Base-by-base conservation (phyloP, 495 filamentous ascomycete species). In the Sabuloglossum arenarium region DNA sequence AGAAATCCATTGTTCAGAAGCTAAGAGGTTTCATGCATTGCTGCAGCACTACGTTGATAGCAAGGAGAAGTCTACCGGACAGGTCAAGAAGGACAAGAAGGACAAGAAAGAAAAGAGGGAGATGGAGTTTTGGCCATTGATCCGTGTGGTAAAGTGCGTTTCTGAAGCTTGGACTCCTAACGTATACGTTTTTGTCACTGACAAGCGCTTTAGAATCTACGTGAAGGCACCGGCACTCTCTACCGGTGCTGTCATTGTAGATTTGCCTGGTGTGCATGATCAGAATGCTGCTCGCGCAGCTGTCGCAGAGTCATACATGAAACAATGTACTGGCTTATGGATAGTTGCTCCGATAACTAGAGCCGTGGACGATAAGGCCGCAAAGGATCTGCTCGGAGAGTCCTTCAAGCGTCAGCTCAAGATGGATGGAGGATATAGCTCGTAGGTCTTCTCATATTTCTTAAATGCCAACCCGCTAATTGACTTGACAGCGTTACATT, bases 311-410 rank as follows among this genome's bases (percentile, higher is more conserved):
- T 71, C 69, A 1, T 86, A 85, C 61, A 77, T 82, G 68, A 76
- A 81, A 60, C 66, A 69, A 58, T 70, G 69, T 57, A 69, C 70
- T 4, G 65, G 67, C 6, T 62, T 71, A 11, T 81, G 77, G 77
- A 75, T 86, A 54, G 76, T 84, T 16, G 76, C 79, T 0, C 79
- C 80, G 0, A 84, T 84, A 43, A 78, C 68, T 21, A 71, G 79
- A 4, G 80, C 80, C 0, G 78, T 84, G 0, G 76, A 84, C 61
- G 78, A 84, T 59, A 82, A 83, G 59, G 71, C 75, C 0, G 79
- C 81, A 0, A 75, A 79, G 51, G 68, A 66, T 0, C 68, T 87
- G 5, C 67, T 86, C 0, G 76, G 80, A 0, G 69, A 80, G 29
- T 67, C 71, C 0, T 84, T 85, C 68, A 77, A 74, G 54, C 67